Conservation (phyloP, 768 basidiomycete species). For the Zangia roseola region DNA sequence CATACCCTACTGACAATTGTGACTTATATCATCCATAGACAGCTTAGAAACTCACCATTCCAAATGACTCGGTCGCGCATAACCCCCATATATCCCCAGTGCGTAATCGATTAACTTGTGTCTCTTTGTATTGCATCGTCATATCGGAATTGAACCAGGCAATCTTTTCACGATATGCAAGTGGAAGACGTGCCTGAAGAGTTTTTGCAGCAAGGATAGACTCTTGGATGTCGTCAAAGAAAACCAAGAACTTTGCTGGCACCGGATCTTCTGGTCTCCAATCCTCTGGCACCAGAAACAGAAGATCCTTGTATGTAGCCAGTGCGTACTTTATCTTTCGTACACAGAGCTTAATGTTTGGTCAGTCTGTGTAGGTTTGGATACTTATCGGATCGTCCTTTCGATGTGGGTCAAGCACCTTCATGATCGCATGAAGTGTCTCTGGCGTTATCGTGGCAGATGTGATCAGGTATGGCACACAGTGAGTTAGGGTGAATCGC, state of each 20-base stretch:
- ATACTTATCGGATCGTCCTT: conserved; percentile 8
- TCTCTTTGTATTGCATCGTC: conserved; percentile 17
- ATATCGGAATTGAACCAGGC: conserved; percentile 31
- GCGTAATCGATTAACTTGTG: conserved; percentile 6
- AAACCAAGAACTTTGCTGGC: conserved; percentile 13
- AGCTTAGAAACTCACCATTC: conserved; percentile 37
- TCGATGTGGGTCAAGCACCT: conserved; percentile 1
- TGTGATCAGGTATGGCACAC: conserved; percentile 30
- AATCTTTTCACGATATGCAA: conserved; percentile 9
- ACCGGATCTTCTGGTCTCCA: conserved; percentile 1
- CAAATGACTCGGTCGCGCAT: conserved; percentile 34
- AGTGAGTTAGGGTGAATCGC: conserved; percentile 28
- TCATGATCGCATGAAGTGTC: conserved; percentile 21
- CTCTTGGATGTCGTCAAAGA: conserved; percentile 14
- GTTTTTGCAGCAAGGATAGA: conserved; percentile 5
- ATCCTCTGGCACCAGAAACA: conserved; percentile 20
- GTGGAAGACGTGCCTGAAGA: conserved; percentile 12
- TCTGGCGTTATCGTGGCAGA: conserved; percentile 35
- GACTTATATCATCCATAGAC: no score
- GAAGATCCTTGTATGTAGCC: conserved; percentile 24
- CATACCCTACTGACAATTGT: conserved; percentile 32
- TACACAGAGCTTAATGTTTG: conserved; percentile 32
- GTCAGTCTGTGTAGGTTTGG: conserved; percentile 29
- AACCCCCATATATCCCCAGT: conserved; percentile 23
- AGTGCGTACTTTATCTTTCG: conserved; percentile 22